Conservation (phyloP, 2,329 filamentous ascomycete genomes). For the Alternaria infectoria region DNA sequence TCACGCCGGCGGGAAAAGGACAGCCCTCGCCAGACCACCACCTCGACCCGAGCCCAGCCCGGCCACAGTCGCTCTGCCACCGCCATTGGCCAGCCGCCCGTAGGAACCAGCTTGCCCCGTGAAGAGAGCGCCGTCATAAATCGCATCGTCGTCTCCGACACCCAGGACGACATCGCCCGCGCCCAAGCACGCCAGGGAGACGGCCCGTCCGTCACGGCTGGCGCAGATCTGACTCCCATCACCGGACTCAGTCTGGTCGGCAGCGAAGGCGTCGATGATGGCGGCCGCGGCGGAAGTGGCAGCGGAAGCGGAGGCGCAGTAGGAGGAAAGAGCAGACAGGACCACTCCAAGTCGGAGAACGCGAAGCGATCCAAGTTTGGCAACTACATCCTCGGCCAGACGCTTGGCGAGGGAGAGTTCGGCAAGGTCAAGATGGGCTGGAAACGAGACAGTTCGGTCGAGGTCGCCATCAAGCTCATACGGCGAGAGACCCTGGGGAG, state of each 20-base stretch:
- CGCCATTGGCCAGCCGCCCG: constrained; percentile 62
- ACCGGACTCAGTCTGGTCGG: constrained; percentile 58
- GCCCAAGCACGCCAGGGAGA: constrained; percentile 73
- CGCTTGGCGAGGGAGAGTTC: constrained; percentile 96
- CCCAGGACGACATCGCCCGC: constrained; percentile 73
- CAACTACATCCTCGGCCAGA: constrained; percentile 94
- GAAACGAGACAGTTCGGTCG: constrained; percentile 90
- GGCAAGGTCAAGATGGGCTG: constrained; percentile 98
- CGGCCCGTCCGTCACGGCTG: constrained; percentile 55
- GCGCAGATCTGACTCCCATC: constrained; percentile 54
- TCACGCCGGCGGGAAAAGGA: constrained; percentile 58
- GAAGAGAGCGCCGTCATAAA: constrained; percentile 83
- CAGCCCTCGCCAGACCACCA: constrained; percentile 46
- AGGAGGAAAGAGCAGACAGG: constrained; percentile 60
- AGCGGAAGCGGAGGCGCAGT: constrained; percentile 49
- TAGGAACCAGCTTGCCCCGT: constrained; percentile 63
- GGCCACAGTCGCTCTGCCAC: constrained; percentile 54
- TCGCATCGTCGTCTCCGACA: constrained; percentile 76
- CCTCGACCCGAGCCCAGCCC: constrained; percentile 44
- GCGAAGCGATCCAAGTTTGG: constrained; percentile 88
- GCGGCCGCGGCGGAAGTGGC: constrained; percentile 43
- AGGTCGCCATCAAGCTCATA: constrained; percentile 98
- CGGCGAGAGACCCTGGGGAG: constrained; percentile 86
- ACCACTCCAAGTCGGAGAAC: constrained; percentile 60
- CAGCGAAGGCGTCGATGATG: constrained; percentile 59